Evolutionary conservation across 148 eudicot genomes (phyloP), one percentile per base, ranked within the genome.

Genomic region (Fallopia convolvulus): DNA sequence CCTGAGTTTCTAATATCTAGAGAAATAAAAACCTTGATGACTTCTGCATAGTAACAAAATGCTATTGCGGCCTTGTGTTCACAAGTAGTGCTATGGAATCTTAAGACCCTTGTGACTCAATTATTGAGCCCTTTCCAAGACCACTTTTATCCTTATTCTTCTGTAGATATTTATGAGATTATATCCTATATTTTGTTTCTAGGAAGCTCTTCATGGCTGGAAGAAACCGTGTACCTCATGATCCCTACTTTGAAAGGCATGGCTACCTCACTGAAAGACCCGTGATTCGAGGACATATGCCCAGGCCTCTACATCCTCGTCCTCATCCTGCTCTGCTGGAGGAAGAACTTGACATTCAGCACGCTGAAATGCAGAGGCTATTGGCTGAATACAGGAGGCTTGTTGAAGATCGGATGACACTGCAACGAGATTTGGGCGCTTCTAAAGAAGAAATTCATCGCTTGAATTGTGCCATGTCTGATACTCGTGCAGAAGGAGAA

Each of bases 261-360:
- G 94, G 92, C 61, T 88, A 86, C 77, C 91, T 85, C 2, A 87
- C 83, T 46, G 88, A 84, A 68, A 89, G 88, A 48, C 87, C 82
- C 73, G 65, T 86, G 71, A 75, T 81, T 44, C 84, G 90, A 20
- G 97, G 87, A 60, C 91, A 86, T 61, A 73, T 90, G 79, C 83
- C 85, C 42, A 82, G 91, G 48, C 88, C 83, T 3, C 44, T 86
- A 78, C 97, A 89, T 2, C 39, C 39, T 36, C 39, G 3, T 77
- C 93, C 92, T 80, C 96, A 92, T 81, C 99, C 97, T 81, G 97
- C 93, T 71, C 23, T 95, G 53, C 81, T 95, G 81, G 97, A 92
- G 88, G 99, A 95, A 82, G 99, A 95, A 81, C 89, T 95, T 79
- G 94, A 92, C 83, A 85, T 91, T 49, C 94, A 86, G 58, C 94